Conservation (phyloP, 768 basidiomycete genomes). For the Lactarius sp. region DNA sequence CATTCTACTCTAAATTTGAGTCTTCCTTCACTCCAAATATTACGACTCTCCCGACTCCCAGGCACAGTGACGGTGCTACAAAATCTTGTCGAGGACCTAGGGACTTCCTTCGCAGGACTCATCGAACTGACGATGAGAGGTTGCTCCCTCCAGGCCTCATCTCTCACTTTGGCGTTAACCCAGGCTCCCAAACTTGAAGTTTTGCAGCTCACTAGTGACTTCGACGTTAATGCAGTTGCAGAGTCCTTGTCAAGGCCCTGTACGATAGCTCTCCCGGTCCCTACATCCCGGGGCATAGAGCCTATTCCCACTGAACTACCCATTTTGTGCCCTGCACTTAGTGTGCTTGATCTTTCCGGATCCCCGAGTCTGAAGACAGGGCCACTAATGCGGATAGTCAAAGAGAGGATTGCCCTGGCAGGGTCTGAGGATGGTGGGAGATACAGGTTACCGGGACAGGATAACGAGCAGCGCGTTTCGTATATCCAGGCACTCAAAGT, state of each 20-base stretch:
- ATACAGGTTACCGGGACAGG: conserved; percentile 1
- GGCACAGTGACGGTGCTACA: not conserved
- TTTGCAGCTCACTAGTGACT: conserved; percentile 8
- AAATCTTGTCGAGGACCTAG: conserved; percentile 4
- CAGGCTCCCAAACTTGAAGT: conserved; percentile 5
- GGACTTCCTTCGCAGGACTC: conserved; percentile 19
- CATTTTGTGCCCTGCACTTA: conserved; percentile 21
- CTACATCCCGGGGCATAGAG: not conserved
- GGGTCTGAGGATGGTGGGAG: conserved; percentile 4
- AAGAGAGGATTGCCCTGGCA: conserved; percentile 11
- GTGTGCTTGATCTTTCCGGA: conserved; percentile 17
- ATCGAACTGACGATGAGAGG: conserved; percentile 14
- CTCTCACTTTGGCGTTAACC: not conserved
- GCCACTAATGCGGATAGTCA: conserved; percentile 23
- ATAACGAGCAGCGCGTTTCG: conserved; percentile 8
- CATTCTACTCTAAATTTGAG: not conserved
- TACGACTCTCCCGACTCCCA: not conserved
- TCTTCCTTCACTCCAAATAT: conserved; percentile 19
- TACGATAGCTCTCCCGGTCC: not conserved
- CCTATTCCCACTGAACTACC: conserved; percentile 5
- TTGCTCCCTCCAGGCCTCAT: not conserved
- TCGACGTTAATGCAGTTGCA: conserved; percentile 2
- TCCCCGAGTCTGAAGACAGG: conserved; percentile 17
- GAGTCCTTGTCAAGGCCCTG: conserved; percentile 5
- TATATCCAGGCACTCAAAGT: conserved; percentile 14